Conservation (phyloP, 139 green algal species). For the Micromonas pusilla region DNA sequence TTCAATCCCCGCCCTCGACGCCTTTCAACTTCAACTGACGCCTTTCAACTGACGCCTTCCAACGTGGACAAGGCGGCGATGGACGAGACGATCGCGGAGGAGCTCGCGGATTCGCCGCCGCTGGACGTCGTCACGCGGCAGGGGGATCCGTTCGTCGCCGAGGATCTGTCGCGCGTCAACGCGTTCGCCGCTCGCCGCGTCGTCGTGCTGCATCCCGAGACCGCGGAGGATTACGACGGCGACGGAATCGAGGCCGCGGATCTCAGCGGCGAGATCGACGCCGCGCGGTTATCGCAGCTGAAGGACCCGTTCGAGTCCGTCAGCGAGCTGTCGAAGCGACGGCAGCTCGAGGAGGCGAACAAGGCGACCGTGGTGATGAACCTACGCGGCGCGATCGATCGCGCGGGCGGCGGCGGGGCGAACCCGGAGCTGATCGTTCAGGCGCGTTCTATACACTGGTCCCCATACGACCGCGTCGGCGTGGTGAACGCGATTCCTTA, state of each 20-base stretch:
- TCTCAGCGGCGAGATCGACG: background rate
- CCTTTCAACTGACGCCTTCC: background rate
- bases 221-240: background rate
- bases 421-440: background rate
- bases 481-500: too few relatives aligned
- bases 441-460: too few relatives aligned
- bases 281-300: too few relatives aligned
- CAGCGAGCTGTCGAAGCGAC: background rate
- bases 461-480: too few relatives aligned
- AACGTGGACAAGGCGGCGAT: slow-evolving; percentile 13
- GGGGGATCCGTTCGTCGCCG: background rate
- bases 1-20: too few relatives aligned
- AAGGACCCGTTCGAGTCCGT: too few relatives aligned
- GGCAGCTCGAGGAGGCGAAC: background rate
- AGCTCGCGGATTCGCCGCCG: background rate
- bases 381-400: background rate
- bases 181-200: background rate
- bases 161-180: background rate
- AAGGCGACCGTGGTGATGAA: slow-evolving; percentile 13
- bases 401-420: too few relatives aligned
- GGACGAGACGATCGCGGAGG: slow-evolving; percentile 1
- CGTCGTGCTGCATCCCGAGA: background rate
- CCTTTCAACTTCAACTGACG: too few relatives aligned
- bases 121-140: background rate
- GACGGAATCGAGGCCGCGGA: background rate